A percentile compares a stretch with the other conserved stretches of the same genome.
These are phyloP conservation scores for Populus euphratica DNA, from an alignment of 345 rosid genomes.

Conservation along the genomic window DNA sequence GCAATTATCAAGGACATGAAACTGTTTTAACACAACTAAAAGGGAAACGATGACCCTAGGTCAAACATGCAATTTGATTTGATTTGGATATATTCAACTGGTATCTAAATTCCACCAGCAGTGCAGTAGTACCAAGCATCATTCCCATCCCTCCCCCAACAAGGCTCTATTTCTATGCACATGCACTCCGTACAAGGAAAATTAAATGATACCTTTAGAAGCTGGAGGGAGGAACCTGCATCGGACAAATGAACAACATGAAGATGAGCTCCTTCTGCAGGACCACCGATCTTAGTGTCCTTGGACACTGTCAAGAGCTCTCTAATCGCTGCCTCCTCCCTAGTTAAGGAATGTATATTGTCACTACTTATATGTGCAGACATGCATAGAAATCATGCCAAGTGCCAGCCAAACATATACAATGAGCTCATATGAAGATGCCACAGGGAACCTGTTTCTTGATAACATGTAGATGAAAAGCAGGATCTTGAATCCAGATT, in stretches of 20 bases:
- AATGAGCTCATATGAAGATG: not conserved
- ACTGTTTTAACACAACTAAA: not conserved
- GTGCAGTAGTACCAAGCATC: too few relatives aligned
- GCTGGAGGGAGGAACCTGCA: slow-evolving; percentile 67
- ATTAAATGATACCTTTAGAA: slow-evolving; percentile 56
- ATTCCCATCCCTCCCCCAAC: too few relatives aligned
- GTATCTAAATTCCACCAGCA: too few relatives aligned
- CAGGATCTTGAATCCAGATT: not conserved
- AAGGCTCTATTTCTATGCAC: too few relatives aligned
- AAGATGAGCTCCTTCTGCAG: slow-evolving; percentile 89
- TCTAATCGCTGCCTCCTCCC: slow-evolving; percentile 88
- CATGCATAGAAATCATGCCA: not conserved
- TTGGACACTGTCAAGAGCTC: slow-evolving; percentile 62
- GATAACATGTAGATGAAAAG: not conserved
- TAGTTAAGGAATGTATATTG: slow-evolving; percentile 22
- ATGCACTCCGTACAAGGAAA: not conserved
- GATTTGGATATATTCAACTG: too few relatives aligned
- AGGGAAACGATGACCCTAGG: not conserved
- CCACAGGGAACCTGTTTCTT: not conserved
- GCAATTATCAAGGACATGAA: not conserved
- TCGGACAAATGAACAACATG: slow-evolving; percentile 93
- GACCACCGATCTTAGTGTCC: slow-evolving; percentile 68
- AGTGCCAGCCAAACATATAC: not conserved
- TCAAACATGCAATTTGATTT: not conserved
- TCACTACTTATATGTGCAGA: not conserved